Evolutionary conservation across 2,329 filamentous ascomycete genomes (phyloP).

Genomic region (Colletotrichum viniferum): DNA sequence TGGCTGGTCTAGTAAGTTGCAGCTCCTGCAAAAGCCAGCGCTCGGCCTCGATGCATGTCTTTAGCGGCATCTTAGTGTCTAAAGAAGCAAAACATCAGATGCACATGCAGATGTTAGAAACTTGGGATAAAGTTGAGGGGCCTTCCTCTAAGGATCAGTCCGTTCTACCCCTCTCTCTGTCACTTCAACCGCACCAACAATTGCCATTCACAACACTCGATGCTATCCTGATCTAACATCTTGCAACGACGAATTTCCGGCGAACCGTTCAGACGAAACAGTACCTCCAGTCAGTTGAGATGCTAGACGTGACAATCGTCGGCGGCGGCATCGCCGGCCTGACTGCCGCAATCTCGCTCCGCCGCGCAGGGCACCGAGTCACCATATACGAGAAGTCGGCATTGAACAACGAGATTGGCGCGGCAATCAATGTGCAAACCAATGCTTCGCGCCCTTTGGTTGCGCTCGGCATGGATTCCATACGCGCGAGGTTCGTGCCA

Average conservation of each 20-base stretch:
- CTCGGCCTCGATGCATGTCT: neutral
- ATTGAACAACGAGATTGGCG: conserved; percentile 41
- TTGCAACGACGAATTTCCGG: neutral
- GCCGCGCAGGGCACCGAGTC: conserved; percentile 36
- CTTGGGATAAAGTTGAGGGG: neutral
- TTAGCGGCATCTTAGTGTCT: neutral
- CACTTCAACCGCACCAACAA: neutral
- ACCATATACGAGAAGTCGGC: conserved; percentile 40
- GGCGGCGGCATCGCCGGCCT: conserved; percentile 44
- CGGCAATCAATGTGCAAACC: conserved; percentile 42
- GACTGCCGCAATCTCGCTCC: conserved; percentile 34
- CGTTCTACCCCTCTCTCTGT: neutral
- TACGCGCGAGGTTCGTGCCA: conserved; percentile 29
- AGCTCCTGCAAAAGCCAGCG: neutral
- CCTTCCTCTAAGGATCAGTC: neutral
- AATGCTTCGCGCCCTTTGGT: conserved; percentile 40
- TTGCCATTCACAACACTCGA: neutral
- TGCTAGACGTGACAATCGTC: conserved; percentile 29
- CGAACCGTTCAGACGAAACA: neutral
- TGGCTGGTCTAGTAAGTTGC: neutral
- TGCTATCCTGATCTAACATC: neutral
- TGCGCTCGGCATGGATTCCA: conserved; percentile 39
- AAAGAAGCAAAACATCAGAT: neutral
- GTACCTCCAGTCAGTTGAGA: neutral
- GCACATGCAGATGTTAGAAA: neutral